Percentiles rank a stretch among this genome's conserved stretches.
Evolutionary conservation across 2,329 filamentous ascomycete species (phyloP).

Genomic region (Phaeomoniella chlamydospora): DNA sequence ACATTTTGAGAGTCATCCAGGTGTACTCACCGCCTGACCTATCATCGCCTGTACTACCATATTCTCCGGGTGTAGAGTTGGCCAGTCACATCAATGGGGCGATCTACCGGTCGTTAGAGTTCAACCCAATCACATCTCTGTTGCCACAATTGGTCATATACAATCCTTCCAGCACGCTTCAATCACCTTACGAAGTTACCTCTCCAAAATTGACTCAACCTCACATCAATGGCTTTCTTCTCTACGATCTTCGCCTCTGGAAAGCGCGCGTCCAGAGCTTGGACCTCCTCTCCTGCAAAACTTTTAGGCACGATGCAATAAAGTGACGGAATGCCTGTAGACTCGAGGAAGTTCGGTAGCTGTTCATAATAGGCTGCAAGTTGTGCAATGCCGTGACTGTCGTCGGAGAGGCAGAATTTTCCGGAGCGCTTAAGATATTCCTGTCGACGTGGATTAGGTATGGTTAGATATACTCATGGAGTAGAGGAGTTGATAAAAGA

Average conservation of each 20-base stretch:
- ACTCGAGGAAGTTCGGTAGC: constrained; percentile 55
- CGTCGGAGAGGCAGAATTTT: constrained; percentile 81
- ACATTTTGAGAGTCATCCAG: no score
- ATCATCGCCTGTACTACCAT: no score
- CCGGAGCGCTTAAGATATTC: constrained; percentile 61
- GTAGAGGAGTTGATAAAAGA: constrained; percentile 8
- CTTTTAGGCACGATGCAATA: constrained; percentile 20
- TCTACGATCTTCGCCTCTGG: constrained; percentile 18
- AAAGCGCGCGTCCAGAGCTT: constrained; percentile 18
- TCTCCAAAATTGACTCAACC: constrained; percentile 18
- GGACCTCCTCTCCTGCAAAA: constrained; percentile 4
- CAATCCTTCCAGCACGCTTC: neutral
- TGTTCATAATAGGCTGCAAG: constrained; percentile 70
- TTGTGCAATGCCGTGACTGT: constrained; percentile 81
- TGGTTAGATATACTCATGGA: constrained; percentile 2
- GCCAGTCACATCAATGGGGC: no score
- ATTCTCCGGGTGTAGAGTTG: no score
- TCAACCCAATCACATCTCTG: no score
- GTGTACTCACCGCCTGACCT: no score
- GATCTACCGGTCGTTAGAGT: no score
- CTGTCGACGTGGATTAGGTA: no score
- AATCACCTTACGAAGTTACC: constrained; percentile 1
- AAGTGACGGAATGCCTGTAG: constrained; percentile 18
- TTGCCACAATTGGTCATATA: no score
- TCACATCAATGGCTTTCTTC: constrained; percentile 19